phyloP scores from a whole-genome alignment of 2,329 filamentous ascomycete species.

The Alternaria gansuensis region DNA sequence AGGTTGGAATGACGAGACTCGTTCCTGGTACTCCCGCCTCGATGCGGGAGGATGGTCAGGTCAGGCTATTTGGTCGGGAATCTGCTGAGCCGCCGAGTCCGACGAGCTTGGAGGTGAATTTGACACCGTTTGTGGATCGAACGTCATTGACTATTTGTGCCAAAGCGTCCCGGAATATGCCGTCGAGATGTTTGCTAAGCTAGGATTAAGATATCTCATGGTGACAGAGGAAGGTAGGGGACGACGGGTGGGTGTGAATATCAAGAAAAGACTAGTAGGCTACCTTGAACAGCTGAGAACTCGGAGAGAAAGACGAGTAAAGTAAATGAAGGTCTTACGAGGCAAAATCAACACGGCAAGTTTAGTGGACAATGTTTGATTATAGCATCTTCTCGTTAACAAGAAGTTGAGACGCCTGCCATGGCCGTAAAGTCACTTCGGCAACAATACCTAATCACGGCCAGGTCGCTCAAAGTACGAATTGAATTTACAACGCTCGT shows the following conservation, averaged over 20 bases:
- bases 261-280: conserved; percentile 66
- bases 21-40: conserved; percentile 25
- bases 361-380: conserved; percentile 29
- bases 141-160: conserved; percentile 62
- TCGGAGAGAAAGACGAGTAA: neutral
- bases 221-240: conserved; percentile 64
- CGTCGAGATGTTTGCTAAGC: conserved; percentile 67
- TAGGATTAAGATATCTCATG: conserved; percentile 65
- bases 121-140: conserved; percentile 63
- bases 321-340: neutral
- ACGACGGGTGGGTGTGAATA: conserved; percentile 62
- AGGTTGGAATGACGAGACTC: conserved; percentile 58
- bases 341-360: neutral
- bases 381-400: conserved; percentile 50
- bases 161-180: conserved; percentile 65
- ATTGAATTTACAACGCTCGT: conserved; percentile 32
- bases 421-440: neutral
- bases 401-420: conserved; percentile 43
- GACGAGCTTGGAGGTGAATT: conserved; percentile 49
- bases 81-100: conserved; percentile 38
- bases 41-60: conserved; percentile 38
- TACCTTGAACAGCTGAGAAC: conserved; percentile 56
- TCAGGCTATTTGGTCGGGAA: conserved; percentile 53
- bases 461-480: conserved; percentile 40
- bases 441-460: conserved; percentile 16